Percentiles rank a stretch among this genome's conserved stretches.
Evolutionary conservation across 2,329 filamentous ascomycete genomes (phyloP).

Genomic region (Aspergillus neoniger): DNA sequence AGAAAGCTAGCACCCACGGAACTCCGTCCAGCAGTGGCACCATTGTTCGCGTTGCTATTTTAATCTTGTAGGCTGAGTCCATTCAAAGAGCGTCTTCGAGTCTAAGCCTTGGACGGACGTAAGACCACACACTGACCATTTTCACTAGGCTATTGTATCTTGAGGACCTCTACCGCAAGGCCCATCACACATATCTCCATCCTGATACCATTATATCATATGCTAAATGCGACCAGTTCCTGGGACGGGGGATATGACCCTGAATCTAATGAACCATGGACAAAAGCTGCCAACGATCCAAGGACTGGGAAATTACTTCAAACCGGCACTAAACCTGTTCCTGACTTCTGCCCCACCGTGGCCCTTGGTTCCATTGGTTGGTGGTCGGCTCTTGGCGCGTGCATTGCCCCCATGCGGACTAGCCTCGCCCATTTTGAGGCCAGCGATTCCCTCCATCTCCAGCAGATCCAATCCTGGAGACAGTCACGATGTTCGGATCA

Average conservation of each 20-base stretch:
- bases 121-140: background rate
- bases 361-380: background rate
- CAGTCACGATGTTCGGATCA: background rate
- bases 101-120: background rate
- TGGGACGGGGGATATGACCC: background rate
- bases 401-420: background rate
- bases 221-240: background rate
- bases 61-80: background rate
- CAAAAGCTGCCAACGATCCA: background rate
- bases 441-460: background rate
- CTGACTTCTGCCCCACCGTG: background rate
- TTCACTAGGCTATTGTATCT: background rate
- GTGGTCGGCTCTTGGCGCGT: background rate
- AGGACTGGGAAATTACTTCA: background rate
- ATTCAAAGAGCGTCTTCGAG: background rate
- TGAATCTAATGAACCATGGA: slow-evolving; percentile 2
- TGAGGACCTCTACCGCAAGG: too few relatives aligned
- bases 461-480: background rate
- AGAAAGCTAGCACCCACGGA: background rate
- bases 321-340: background rate
- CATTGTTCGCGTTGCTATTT: slow-evolving; percentile 5
- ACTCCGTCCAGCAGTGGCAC: slow-evolving; percentile 1
- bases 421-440: background rate
- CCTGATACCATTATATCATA: background rate
- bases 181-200: background rate